Evolutionary conservation across 805 yeast genomes (phyloP), one percentile per base, ranked within the genome.

Genomic region (Schizosaccharomyces osmophilus): DNA sequence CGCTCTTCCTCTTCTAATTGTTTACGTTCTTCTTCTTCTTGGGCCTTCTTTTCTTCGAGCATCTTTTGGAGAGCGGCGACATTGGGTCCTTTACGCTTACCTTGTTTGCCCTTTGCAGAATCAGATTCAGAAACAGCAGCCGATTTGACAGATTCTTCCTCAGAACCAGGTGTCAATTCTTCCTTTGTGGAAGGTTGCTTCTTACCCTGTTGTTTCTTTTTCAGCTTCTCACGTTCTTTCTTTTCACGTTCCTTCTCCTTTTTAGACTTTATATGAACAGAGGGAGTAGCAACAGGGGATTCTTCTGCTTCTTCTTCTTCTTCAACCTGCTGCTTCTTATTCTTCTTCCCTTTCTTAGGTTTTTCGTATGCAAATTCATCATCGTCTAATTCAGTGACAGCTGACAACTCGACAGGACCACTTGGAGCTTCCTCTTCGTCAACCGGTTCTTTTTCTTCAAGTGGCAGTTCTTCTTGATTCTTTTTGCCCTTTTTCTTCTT

Each of bases 201-300:
- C 66, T 77, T 79, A 66, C 78, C 80, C 73, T 80, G 95, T 63
- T 82, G 80, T 67, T 87, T 95, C 75, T 87, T 88, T 83, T 90
- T 90, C 73, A 83, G 86, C 77, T 90, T 90, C 64, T 74, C 77
- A 45, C 74, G 72, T 69, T 74, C 77, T 67, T 74, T 75, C 69
- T 89, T 95, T 72, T 90, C 95, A 81, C 86, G 87, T 73, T 93
- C 95, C 75, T 83, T 89, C 75, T 90, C 97, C 74, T 90, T 88
- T 79, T 90, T 93, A 63, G 73, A 89, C 87, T 61, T 51, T 31
- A 51, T 45, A 24, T 43, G 36, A 43, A 61, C 54, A 17, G 66
- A 68, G 60, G 70, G 70, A 36, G 69, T 75, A 17, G 67, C 55
- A 29, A 55, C 63, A 39, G 61, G 62, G 17, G 63, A 67, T 17